Evolutionary conservation across 2,329 filamentous ascomycete genomes (phyloP).

Genomic region (Aspergillus sp.): DNA sequence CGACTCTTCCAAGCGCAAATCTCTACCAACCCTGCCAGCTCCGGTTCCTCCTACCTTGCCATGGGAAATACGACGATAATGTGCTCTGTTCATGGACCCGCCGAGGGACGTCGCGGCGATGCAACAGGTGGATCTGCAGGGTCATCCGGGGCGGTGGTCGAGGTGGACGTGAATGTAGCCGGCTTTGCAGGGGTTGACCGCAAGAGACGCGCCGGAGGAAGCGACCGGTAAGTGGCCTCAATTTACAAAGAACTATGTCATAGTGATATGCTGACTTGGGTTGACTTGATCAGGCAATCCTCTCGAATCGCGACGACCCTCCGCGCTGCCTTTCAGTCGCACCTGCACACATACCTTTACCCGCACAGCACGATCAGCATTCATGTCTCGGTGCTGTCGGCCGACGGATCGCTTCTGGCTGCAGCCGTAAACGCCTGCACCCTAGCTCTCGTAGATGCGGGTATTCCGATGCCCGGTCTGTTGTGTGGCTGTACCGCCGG

Average conservation of each 20-base stretch:
- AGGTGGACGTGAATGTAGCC: conserved; percentile 79
- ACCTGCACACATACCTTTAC: conserved; percentile 82
- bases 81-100: conserved; percentile 84
- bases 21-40: conserved; percentile 85
- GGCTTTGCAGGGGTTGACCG: conserved; percentile 87
- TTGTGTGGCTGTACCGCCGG: conserved; percentile 85
- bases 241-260: not conserved
- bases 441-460: conserved; percentile 88
- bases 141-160: conserved; percentile 62
- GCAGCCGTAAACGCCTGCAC: conserved; percentile 89
- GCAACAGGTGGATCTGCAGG: conserved; percentile 44
- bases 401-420: conserved; percentile 87
- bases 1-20: conserved; percentile 85
- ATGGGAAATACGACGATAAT: conserved; percentile 98
- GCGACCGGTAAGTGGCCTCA: conserved; percentile 67
- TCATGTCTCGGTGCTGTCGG: conserved; percentile 79
- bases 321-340: conserved; percentile 69
- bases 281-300: conserved; percentile 58
- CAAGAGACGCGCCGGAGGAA: conserved; percentile 65
- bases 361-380: conserved; percentile 82
- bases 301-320: conserved; percentile 64
- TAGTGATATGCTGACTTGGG: not conserved
- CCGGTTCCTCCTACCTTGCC: conserved; percentile 89
- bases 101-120: conserved; percentile 60
- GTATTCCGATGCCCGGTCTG: conserved; percentile 92